A percentile compares a stretch with the other conserved stretches of the same genome.
Evolutionary conservation across 768 basidiomycete genomes (phyloP).

Genomic region (Russula abietina): DNA sequence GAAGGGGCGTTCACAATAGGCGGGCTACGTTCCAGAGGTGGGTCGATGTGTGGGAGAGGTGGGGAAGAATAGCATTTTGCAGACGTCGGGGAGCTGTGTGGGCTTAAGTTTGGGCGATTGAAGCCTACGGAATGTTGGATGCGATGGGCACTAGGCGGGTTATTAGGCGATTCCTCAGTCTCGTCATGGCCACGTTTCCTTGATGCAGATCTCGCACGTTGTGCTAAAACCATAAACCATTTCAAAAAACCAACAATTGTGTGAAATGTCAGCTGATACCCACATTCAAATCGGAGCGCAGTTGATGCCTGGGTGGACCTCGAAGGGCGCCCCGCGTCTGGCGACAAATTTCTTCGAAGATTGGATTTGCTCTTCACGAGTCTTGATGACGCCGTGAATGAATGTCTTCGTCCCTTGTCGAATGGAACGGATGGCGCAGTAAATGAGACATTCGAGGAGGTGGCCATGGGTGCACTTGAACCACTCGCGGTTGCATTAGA

Average conservation of each 20-base stretch:
- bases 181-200: conserved; percentile 70
- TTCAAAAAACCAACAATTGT: neutral
- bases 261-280: conserved; percentile 20
- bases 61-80: conserved; percentile 64
- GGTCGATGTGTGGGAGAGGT: conserved; percentile 46
- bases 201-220: conserved; percentile 69
- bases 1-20: conserved; percentile 41
- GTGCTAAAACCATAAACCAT: conserved; percentile 37
- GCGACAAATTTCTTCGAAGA: conserved; percentile 31
- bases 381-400: conserved; percentile 22
- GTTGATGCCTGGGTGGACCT: conserved; percentile 27
- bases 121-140: conserved; percentile 30
- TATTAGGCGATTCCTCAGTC: conserved; percentile 46
- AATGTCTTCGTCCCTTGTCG: conserved; percentile 24
- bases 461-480: conserved; percentile 12
- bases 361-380: conserved; percentile 26
- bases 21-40: conserved; percentile 51
- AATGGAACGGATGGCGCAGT: conserved; percentile 9
- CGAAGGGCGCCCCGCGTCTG: conserved; percentile 31
- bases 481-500: conserved; percentile 25
- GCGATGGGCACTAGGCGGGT: conserved; percentile 27
- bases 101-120: conserved; percentile 43
- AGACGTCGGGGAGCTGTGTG: conserved; percentile 73
- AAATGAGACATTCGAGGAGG: conserved; percentile 3
- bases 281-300: conserved; percentile 32